These are phyloP conservation scores for Metrosideros polymorpha DNA, from an alignment of 441 rosid genomes.

Conservation along the genomic window DNA sequence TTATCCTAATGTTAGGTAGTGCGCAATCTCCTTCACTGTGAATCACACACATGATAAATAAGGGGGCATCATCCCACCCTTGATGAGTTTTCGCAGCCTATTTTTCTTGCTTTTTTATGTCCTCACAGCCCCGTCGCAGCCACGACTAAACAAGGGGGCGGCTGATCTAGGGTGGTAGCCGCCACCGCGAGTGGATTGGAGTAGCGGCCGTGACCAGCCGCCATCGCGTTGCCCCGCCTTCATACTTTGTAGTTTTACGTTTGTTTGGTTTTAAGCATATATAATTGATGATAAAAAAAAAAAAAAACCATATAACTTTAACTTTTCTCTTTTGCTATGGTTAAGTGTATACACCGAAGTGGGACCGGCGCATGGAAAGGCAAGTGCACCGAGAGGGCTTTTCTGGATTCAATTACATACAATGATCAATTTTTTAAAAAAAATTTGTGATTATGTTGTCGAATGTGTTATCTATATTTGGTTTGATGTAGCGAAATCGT, in stretches of 20 bases:
- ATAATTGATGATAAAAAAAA: not conserved
- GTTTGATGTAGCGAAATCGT: accelerated
- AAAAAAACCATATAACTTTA: too few species aligned
- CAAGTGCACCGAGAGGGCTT: not conserved
- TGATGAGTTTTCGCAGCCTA: not conserved
- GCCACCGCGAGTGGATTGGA: not conserved
- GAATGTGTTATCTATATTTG: not conserved
- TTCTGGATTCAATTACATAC: not conserved
- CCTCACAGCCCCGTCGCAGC: not conserved
- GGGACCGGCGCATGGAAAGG: too few species aligned
- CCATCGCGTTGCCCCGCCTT: not conserved
- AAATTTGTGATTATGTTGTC: not conserved
- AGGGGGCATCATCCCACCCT: too few species aligned
- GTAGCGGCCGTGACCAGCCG: not conserved
- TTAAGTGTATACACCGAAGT: too few species aligned
- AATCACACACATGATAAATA: too few species aligned
- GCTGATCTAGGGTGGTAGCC: not conserved
- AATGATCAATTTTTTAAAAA: not conserved
- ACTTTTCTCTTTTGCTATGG: too few species aligned
- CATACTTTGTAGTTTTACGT: not conserved
- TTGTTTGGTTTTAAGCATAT: not conserved
- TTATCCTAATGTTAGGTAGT: too few species aligned
- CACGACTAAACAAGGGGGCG: not conserved
- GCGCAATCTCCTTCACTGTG: too few species aligned
- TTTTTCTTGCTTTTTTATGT: not conserved